Conservation (phyloP, 23 red algal species). For the Gracilaria vermiculophylla region DNA sequence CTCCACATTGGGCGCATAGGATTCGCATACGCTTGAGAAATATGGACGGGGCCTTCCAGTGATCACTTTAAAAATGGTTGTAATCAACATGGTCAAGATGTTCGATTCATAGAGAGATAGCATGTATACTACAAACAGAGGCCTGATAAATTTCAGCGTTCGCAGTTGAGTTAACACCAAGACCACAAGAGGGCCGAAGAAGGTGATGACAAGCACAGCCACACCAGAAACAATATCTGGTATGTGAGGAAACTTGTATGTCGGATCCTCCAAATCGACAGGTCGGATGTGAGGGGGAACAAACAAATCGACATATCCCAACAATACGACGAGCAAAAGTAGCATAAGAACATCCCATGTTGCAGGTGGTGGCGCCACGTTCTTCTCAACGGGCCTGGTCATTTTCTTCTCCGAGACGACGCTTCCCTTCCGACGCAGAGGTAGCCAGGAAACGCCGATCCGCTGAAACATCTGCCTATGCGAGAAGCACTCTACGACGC, state of each 20-base stretch:
- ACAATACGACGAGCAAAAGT: background rate
- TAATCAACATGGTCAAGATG: slow-evolving; percentile 65
- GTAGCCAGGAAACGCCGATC: background rate
- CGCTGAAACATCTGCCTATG: background rate
- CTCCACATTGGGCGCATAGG: slow-evolving; percentile 17
- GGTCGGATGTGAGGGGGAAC: slow-evolving; percentile 1
- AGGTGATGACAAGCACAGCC: slow-evolving; percentile 7
- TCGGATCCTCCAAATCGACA: slow-evolving; percentile 33
- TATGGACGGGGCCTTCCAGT: slow-evolving; percentile 82
- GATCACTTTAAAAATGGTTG: slow-evolving; percentile 63
- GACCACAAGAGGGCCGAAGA: slow-evolving; percentile 13
- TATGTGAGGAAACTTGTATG: slow-evolving; percentile 26
- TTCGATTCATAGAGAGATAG: slow-evolving; percentile 68
- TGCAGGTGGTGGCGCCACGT: background rate
- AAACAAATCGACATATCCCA: background rate
- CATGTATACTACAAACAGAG: background rate
- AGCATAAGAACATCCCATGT: background rate
- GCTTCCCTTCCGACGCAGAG: slow-evolving; percentile 5
- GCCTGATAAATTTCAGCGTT: background rate
- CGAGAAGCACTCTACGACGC: background rate
- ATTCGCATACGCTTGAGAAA: slow-evolving; percentile 80
- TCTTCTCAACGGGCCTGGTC: background rate
- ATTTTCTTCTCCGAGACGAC: background rate
- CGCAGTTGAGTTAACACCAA: background rate
- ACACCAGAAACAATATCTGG: slow-evolving; percentile 33